phyloP scores from a whole-genome alignment of 495 filamentous ascomycete genomes.

The Rhypophila decipiens region DNA sequence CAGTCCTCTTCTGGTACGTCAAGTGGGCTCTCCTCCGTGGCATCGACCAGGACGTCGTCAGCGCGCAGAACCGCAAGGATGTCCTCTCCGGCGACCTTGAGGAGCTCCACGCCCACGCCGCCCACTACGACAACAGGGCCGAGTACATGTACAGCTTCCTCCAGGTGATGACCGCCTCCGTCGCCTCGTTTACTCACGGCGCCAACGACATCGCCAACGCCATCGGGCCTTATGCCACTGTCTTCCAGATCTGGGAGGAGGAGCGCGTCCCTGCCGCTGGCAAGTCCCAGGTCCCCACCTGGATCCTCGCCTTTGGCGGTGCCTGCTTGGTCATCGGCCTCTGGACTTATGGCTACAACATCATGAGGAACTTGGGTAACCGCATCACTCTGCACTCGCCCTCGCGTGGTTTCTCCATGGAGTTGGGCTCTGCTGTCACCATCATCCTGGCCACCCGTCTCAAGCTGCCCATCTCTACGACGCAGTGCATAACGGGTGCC shows the following conservation, averaged over 20 bases:
- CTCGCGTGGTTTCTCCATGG: conserved; percentile 61
- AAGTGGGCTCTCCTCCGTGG: conserved; percentile 51
- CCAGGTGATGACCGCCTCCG: conserved; percentile 65
- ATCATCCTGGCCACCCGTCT: conserved; percentile 60
- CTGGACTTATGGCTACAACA: conserved; percentile 67
- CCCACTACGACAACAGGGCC: conserved; percentile 67
- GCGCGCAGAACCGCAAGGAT: conserved; percentile 24
- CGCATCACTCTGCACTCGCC: conserved; percentile 63
- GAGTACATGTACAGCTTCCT: conserved; percentile 72
- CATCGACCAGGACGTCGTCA: conserved; percentile 54
- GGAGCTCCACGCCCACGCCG: conserved; percentile 52
- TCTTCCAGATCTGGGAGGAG: conserved; percentile 59
- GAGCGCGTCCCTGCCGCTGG: conserved; percentile 40
- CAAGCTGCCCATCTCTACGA: conserved; percentile 52
- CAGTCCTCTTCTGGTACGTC: conserved; percentile 37
- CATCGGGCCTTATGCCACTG: conserved; percentile 63
- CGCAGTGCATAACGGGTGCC: conserved; percentile 56
- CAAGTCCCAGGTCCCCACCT: conserved; percentile 56
- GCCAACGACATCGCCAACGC: conserved; percentile 76
- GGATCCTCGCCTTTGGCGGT: conserved; percentile 58
- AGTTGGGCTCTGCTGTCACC: conserved; percentile 63
- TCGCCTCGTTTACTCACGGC: conserved; percentile 69
- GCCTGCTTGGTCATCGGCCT: conserved; percentile 53
- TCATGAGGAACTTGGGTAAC: conserved; percentile 65
- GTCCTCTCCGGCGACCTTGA: conserved; percentile 43